Conservation (phyloP, 306 rosid species). For the Psophocarpus tetragonolobus region DNA sequence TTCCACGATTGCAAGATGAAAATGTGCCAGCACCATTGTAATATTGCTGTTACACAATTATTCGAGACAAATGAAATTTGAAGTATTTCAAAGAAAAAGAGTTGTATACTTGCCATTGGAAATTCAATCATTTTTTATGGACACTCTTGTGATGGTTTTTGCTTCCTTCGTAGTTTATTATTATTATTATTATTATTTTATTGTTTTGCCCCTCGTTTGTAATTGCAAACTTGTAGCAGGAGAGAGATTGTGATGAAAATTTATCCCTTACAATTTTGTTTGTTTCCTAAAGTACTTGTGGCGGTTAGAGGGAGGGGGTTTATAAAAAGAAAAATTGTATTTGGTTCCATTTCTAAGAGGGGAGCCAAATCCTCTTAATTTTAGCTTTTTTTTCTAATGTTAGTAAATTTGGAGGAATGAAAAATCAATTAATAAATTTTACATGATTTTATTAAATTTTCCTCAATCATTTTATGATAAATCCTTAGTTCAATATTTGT, state of each 20-base stretch:
- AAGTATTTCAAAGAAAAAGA: neutral
- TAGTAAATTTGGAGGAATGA: no score
- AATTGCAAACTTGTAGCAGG: constrained; percentile 27
- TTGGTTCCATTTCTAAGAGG: no score
- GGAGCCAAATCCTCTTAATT: no score
- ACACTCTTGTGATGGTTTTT: constrained; percentile 18
- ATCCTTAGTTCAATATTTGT: no score
- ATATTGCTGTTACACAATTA: constrained; percentile 21
- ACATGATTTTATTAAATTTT: no score
- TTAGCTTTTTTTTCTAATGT: no score
- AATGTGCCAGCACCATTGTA: constrained; percentile 29
- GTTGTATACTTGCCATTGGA: constrained; percentile 28
- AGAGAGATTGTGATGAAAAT: constrained; percentile 38
- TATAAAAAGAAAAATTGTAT: no score
- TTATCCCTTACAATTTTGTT: constrained; percentile 19
- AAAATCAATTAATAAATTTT: no score
- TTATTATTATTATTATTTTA: neutral
- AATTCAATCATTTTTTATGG: constrained; percentile 29
- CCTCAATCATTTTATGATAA: no score
- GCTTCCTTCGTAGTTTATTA: constrained; percentile 20
- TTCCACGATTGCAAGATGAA: constrained; percentile 74
- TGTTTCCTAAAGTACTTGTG: neutral
- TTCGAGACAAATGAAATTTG: constrained; percentile 21
- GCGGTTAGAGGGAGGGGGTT: no score
- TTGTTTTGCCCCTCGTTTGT: constrained; percentile 2